Conservation (phyloP, 2,329 filamentous ascomycete species). For the Alternaria panax region DNA sequence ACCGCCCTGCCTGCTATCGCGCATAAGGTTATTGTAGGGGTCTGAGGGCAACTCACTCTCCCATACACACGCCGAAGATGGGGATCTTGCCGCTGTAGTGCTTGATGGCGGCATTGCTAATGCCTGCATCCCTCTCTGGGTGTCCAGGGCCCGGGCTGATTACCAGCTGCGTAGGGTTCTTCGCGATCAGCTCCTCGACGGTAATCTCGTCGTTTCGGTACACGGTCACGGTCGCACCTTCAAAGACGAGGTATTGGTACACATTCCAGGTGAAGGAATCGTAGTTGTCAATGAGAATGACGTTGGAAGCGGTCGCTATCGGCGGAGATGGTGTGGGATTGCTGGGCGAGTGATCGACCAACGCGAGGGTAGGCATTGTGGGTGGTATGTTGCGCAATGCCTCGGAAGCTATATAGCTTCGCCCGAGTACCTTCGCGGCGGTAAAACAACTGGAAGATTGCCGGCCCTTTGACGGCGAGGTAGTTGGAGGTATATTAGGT, state of each 20-base stretch:
- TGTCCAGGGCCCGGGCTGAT: slow-evolving; percentile 96
- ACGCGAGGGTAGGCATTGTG: slow-evolving; percentile 55
- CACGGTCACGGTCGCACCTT: slow-evolving; percentile 89
- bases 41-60: slow-evolving; percentile 70
- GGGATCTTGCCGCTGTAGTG: slow-evolving; percentile 95
- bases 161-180: slow-evolving; percentile 90
- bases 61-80: slow-evolving; percentile 98
- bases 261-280: slow-evolving; percentile 99
- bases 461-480: slow-evolving; percentile 6
- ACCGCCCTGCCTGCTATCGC: background rate
- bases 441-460: background rate
- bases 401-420: slow-evolving; percentile 7
- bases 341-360: slow-evolving; percentile 85
- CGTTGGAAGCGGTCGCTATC: slow-evolving; percentile 82
- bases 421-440: background rate
- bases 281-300: slow-evolving; percentile 98
- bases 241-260: slow-evolving; percentile 97
- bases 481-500: background rate
- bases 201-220: slow-evolving; percentile 92
- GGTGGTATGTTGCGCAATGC: background rate
- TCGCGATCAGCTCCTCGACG: slow-evolving; percentile 80
- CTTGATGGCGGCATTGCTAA: slow-evolving; percentile 89
- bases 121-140: slow-evolving; percentile 86
- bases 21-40: too few relatives aligned
- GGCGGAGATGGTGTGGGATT: slow-evolving; percentile 77